Evolutionary conservation across 2,329 filamentous ascomycete genomes (phyloP), one percentile per base, ranked within the genome.

Genomic region (Colletotrichum somersetense): DNA sequence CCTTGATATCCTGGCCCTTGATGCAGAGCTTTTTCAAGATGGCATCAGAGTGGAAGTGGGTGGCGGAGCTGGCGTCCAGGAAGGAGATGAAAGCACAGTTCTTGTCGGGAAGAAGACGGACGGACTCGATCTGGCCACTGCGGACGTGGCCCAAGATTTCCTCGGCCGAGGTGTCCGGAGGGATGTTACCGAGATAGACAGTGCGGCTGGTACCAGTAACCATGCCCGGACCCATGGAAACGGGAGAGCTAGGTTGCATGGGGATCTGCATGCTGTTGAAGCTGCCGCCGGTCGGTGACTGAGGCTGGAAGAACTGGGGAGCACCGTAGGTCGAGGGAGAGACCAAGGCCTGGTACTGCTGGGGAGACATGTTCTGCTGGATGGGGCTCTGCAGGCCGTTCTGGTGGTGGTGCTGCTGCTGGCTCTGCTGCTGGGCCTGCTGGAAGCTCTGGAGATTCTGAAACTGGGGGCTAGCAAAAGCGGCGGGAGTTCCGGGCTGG

Each of bases 1-100:
- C 95, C 88, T 99, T 99, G 87, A 99, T 98, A 81, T 99, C 96
- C 86, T 98, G 96, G 35, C 96, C 96, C 84, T 97, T 95, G 86
- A 99, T 97, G 78, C 95, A 95, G 80, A 99, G 90, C 88, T 98
- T 99, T 88, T 99, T 99, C 89, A 99, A 89, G 84, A 99, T 99
- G 77, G 96, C 96, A 87, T 99, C 96, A 26, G 96, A 99, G 87
- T 99, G 96, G 85, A 99, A 99, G 82, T 99, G 96, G 30, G 96
- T 98, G 68, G 96, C 96, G 40, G 96, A 98, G 85, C 95, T 97
- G 78, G 95, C 95, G 80, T 99, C 96, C 75, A 99, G 88, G 86
- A 99, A 99, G 10, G 96, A 99, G 81, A 99, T 98, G 87, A 99
- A 99, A 71, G 96, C 96, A 80, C 96, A 99, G 88, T 98, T 99